A percentile compares a stretch with the other conserved stretches of the same genome.
Conservation (phyloP, 306 rosid genomes). For the Trifolium subterraneum region DNA sequence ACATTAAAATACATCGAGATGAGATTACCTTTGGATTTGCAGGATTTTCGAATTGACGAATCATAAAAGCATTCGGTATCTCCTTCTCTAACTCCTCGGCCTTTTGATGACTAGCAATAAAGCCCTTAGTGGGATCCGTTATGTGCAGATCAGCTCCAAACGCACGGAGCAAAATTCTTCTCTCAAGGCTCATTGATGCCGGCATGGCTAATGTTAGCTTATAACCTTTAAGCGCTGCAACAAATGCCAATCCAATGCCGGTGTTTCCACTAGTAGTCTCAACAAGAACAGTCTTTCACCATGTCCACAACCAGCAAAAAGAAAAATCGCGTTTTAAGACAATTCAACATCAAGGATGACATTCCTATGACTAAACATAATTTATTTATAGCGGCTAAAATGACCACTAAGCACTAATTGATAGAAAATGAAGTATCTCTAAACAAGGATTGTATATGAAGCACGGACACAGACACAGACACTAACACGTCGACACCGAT, state of each 20-base stretch:
- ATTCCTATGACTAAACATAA: too few species aligned
- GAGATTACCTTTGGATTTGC: conserved; percentile 65
- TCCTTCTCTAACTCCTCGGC: conserved; percentile 49
- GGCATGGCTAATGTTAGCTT: conserved; percentile 62
- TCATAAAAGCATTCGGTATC: conserved; percentile 60
- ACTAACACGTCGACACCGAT: too few species aligned
- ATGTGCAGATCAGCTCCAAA: conserved; percentile 73
- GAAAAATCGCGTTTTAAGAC: too few species aligned
- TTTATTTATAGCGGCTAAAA: too few species aligned
- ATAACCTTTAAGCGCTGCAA: conserved; percentile 76
- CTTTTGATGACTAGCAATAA: conserved; percentile 54
- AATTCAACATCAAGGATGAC: too few species aligned
- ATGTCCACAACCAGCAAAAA: neutral
- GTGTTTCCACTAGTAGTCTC: conserved; percentile 81
- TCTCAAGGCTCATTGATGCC: conserved; percentile 61
- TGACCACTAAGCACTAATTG: too few species aligned
- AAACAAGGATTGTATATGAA: too few species aligned
- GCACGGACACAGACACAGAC: too few species aligned
- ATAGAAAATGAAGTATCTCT: too few species aligned
- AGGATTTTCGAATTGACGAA: conserved; percentile 62
- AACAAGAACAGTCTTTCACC: conserved; percentile 61
- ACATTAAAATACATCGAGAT: neutral
- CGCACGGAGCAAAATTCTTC: conserved; percentile 67
- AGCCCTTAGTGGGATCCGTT: conserved; percentile 60
- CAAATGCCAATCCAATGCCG: conserved; percentile 70